Base-by-base conservation (phyloP, 75 land plant genomes). In the Larix kaempferi region DNA sequence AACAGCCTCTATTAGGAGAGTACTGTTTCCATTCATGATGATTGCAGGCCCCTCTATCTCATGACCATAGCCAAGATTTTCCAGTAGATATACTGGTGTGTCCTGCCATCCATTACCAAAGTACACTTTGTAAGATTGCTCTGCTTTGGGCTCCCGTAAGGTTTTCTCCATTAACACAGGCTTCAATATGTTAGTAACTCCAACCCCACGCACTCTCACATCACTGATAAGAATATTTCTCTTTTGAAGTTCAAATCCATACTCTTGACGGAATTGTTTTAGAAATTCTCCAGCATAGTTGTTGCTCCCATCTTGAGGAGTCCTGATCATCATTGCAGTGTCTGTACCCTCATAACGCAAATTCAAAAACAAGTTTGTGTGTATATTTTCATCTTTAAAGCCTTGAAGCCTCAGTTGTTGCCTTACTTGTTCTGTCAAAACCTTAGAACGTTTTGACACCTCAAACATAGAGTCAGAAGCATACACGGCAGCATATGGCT, bases 21-120 rank as follows among this genome's bases (percentile, higher is more conserved):
- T 98, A 77, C 99, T 98, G 79, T 91, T 98, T 10, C 99, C 99
- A 78, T 98, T 98, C 95, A 98, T 98, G 76, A 98, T 89, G 35
- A 98, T 86, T 33, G 90, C 90, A 75, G 99, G 99, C 0, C 99
- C 98, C 39, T 79, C 74, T 35, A 98, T 74, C 11, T 59, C 75
- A 74, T 93, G 94, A 19, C 96, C 99, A 79, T 84, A 89, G 8
- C 91, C 92, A 35, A 98, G 81, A 39, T 90, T 88, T 75, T 95
- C 96, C 33, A 98, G 93, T 82, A 86, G 82, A 83, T 78, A 95
- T 16, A 95, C 60, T 14, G 88, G 92, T 21, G 96, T 89, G 5
- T 88, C 84, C 57, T 90, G 93, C 98, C 99, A 98, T n/a, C 94
- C 98, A 78, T 82, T 89, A 74, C 76, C 89, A 76, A 98, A 98